Evolutionary conservation across 2,329 filamentous ascomycete genomes (phyloP).

Genomic region (Atkinsonella texensis): DNA sequence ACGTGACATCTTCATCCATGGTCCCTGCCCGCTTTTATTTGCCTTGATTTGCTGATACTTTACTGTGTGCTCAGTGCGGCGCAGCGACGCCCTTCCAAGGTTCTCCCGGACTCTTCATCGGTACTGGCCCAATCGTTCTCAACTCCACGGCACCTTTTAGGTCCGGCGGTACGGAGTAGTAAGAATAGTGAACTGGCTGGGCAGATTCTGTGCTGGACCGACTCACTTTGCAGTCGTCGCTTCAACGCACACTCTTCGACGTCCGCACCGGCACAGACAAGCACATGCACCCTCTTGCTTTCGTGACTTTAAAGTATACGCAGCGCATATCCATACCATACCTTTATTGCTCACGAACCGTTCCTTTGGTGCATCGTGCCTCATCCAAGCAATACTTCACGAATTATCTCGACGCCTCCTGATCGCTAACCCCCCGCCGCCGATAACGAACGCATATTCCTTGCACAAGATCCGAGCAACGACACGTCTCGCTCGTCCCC

Average conservation of each 20-base stretch:
- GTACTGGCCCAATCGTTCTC: not conserved
- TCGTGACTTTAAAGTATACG: not conserved
- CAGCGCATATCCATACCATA: not conserved
- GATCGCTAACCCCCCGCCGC: not conserved
- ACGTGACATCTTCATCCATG: not conserved
- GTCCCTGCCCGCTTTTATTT: not conserved
- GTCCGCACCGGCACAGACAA: conserved; percentile 2
- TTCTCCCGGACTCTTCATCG: not conserved
- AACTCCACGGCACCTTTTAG: not conserved
- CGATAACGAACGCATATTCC: not conserved
- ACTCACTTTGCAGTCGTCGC: conserved; percentile 1
- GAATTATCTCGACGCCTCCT: not conserved
- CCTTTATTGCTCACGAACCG: not conserved
- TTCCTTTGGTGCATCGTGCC: not conserved
- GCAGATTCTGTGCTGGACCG: not conserved
- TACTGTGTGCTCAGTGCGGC: not conserved
- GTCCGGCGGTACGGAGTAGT: not conserved
- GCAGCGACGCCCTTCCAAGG: not conserved
- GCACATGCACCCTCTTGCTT: not conserved
- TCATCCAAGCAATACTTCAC: not conserved
- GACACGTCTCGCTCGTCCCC: not conserved
- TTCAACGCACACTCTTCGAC: not conserved
- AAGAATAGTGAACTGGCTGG: not conserved
- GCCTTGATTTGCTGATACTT: not conserved
- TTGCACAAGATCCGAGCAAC: conserved; percentile 1